phyloP scores from a whole-genome alignment of 169 alveolate species.

The Theileria equi region DNA sequence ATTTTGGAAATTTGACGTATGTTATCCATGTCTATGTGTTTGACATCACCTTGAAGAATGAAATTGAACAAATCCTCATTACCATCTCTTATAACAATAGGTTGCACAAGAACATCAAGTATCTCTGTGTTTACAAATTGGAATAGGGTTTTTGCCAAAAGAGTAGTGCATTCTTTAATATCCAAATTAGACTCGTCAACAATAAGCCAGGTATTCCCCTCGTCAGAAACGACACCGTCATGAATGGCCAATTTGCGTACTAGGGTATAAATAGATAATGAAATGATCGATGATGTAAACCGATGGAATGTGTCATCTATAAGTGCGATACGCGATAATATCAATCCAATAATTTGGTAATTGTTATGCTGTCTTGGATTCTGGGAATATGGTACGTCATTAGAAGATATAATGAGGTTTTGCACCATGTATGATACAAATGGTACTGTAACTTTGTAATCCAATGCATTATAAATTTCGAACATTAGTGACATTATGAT shows the following conservation, averaged over 20 bases:
- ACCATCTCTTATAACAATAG: constrained; percentile 27
- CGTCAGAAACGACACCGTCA: constrained; percentile 11
- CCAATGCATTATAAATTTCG: constrained; percentile 45
- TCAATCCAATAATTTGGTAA: constrained; percentile 42
- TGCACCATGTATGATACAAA: constrained; percentile 57
- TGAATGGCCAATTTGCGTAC: constrained; percentile 32
- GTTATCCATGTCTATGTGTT: background rate
- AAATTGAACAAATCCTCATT: constrained; percentile 19
- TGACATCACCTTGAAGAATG: constrained; percentile 13
- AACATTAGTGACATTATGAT: constrained; percentile 51
- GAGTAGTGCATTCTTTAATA: constrained; percentile 28
- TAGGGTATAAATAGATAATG: constrained; percentile 45
- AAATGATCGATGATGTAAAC: constrained; percentile 37
- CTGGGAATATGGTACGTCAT: constrained; percentile 36
- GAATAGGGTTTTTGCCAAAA: constrained; percentile 18
- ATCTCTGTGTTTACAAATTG: constrained; percentile 56
- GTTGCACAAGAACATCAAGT: constrained; percentile 54
- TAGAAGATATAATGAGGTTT: constrained; percentile 28
- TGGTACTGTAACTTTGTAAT: constrained; percentile 55
- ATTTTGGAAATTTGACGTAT: background rate
- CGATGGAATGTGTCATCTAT: constrained; percentile 62
- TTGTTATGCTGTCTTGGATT: constrained; percentile 32
- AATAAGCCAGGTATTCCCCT: constrained; percentile 30
- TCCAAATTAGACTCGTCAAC: constrained; percentile 46
- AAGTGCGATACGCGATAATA: constrained; percentile 50